Conservation (phyloP, 176 grass and related monocot species). For the Saccharum officinarum region DNA sequence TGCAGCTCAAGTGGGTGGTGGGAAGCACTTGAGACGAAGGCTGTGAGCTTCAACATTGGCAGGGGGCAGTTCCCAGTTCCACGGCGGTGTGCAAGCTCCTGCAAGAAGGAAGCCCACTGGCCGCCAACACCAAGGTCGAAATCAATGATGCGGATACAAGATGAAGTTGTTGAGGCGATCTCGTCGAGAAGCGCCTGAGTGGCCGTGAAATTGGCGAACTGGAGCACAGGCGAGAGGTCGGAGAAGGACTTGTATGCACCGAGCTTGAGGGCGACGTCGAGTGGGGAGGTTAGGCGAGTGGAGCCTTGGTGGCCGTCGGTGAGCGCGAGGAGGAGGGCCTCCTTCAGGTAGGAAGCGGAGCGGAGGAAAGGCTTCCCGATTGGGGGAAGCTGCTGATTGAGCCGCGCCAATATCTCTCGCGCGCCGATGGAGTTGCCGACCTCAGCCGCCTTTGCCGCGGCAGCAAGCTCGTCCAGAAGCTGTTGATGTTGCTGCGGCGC, state of each 20-base stretch:
- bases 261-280: conserved; percentile 55
- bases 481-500: conserved; percentile 44
- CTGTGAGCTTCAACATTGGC: conserved; percentile 49
- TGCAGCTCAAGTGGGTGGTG: conserved; percentile 58
- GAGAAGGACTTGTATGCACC: conserved; percentile 56
- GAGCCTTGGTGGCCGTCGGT: conserved; percentile 9
- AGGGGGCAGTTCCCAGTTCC: conserved; percentile 12
- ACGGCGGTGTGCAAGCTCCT: conserved; percentile 59
- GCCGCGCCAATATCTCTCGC: conserved; percentile 91
- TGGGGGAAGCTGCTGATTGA: conserved; percentile 84
- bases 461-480: conserved; percentile 50
- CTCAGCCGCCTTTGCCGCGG: conserved; percentile 68
- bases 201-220: conserved; percentile 71
- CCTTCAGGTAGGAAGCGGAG: conserved; percentile 73
- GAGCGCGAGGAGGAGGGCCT: conserved; percentile 58
- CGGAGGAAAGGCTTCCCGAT: conserved; percentile 66
- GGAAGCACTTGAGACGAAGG: conserved; percentile 50
- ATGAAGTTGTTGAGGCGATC: conserved; percentile 33
- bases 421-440: conserved; percentile 52
- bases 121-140: conserved; percentile 66
- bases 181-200: conserved; percentile 64
- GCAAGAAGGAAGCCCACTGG: conserved; percentile 72
- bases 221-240: conserved; percentile 57
- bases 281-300: conserved; percentile 33
- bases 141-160: conserved; percentile 63